Conservation (phyloP, 2,329 filamentous ascomycete genomes). For the Trichoderma hamatum region DNA sequence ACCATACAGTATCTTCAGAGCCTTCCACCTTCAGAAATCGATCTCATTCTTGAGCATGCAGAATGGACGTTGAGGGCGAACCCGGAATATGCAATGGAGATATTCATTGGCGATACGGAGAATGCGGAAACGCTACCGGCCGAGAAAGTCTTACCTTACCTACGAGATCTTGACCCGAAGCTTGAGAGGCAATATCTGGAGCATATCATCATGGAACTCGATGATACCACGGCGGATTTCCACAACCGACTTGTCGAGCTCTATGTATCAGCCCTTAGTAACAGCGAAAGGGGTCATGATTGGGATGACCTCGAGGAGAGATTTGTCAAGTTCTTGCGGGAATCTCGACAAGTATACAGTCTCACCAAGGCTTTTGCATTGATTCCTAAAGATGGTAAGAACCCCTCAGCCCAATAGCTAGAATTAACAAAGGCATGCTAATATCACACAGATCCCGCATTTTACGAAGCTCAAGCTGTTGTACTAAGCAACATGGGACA, state of each 20-base stretch:
- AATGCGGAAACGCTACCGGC: conserved; percentile 90
- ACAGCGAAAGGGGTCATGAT: conserved; percentile 48
- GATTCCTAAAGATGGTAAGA: conserved; percentile 76
- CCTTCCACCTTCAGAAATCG: conserved; percentile 82
- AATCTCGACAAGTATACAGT: conserved; percentile 76
- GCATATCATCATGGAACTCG: conserved; percentile 85
- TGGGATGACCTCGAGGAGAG: conserved; percentile 64
- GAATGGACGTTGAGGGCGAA: conserved; percentile 81
- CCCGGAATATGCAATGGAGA: conserved; percentile 80
- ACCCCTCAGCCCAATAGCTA: not conserved
- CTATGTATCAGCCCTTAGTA: conserved; percentile 60
- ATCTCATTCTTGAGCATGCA: conserved; percentile 87
- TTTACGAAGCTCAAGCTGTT: conserved; percentile 88
- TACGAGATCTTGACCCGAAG: conserved; percentile 67
- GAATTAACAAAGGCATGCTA: not conserved
- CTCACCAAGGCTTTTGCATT: conserved; percentile 74
- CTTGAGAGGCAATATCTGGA: conserved; percentile 85
- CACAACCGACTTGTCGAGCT: conserved; percentile 82
- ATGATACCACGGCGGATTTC: conserved; percentile 81
- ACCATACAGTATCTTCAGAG: conserved; percentile 91
- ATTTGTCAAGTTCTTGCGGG: conserved; percentile 74
- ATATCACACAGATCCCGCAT: conserved; percentile 66
- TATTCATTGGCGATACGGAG: conserved; percentile 90
- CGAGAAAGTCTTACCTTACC: conserved; percentile 72
- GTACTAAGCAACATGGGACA: conserved; percentile 93